These are phyloP conservation scores for Choiromyces venosus DNA, from an alignment of 495 filamentous ascomycete species.

Conservation along the genomic window DNA sequence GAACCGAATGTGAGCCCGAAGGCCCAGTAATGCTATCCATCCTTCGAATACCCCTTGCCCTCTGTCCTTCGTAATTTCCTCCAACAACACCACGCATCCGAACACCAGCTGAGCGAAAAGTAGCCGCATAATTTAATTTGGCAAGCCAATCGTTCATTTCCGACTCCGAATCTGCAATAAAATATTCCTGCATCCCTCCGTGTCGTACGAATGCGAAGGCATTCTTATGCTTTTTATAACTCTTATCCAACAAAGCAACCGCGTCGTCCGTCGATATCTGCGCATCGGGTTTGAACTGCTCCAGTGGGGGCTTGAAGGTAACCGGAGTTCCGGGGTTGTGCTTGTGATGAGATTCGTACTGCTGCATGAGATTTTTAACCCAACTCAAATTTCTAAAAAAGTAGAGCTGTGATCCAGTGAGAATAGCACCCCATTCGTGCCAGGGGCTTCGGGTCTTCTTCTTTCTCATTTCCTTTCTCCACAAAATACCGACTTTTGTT, in stretches of 20 bases:
- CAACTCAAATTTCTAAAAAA: conserved; percentile 90
- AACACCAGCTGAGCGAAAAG: conserved; percentile 88
- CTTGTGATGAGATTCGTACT: conserved; percentile 73
- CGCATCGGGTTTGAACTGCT: conserved; percentile 86
- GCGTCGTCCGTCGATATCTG: conserved; percentile 88
- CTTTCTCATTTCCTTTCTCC: conserved; percentile 92
- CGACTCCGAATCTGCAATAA: conserved; percentile 77
- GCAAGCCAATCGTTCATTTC: conserved; percentile 98
- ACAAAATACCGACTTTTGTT: conserved; percentile 90
- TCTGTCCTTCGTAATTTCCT: conserved; percentile 76
- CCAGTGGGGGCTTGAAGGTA: conserved; percentile 80
- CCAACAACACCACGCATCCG: conserved; percentile 81
- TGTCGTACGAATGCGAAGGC: conserved; percentile 88
- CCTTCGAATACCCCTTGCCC: conserved; percentile 64
- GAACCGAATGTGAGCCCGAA: conserved; percentile 53
- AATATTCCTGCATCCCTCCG: conserved; percentile 80
- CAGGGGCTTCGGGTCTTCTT: conserved; percentile 92
- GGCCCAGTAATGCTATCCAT: conserved; percentile 54
- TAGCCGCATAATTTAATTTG: conserved; percentile 92
- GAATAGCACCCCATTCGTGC: conserved; percentile 96
- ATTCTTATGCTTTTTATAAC: conserved; percentile 93
- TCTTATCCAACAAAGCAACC: conserved; percentile 77
- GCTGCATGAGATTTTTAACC: conserved; percentile 85
- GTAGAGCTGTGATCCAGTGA: conserved; percentile 91
- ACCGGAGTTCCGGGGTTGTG: conserved; percentile 63